phyloP scores from a whole-genome alignment of 176 grass and related monocot species.

The Hyparrhenia diplandra region DNA sequence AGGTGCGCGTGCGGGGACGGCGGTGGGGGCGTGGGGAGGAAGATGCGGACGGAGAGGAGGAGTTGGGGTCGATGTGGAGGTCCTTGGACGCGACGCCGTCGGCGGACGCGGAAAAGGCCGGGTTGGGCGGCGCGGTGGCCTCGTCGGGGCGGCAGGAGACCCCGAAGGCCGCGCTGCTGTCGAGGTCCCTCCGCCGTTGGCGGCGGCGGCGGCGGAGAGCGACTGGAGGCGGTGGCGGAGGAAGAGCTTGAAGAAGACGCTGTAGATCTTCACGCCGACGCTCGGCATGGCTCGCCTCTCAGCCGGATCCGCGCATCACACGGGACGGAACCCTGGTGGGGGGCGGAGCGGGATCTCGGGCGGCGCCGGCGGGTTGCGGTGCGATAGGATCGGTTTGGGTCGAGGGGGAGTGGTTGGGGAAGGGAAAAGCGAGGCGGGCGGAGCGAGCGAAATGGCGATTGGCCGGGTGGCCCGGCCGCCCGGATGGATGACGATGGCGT shows the following conservation, averaged over 20 bases:
- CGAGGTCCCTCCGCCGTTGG: not conserved
- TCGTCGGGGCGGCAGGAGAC: constrained; percentile 66
- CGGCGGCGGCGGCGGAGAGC: constrained; percentile 22
- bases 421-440: not conserved
- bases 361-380: not conserved
- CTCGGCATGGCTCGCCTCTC: constrained; percentile 65
- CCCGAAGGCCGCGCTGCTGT: constrained; percentile 25
- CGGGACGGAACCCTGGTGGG: not conserved
- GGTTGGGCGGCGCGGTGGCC: constrained; percentile 63
- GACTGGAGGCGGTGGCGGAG: constrained; percentile 81
- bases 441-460: constrained; percentile 9
- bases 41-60: constrained; percentile 68
- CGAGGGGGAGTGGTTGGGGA: constrained; percentile 34
- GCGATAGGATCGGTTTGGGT: not conserved
- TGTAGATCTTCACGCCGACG: constrained; percentile 91
- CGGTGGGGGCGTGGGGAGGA: constrained; percentile 61
- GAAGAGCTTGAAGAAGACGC: constrained; percentile 95
- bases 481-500: not conserved
- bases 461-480: constrained; percentile 20
- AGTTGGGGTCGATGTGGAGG: constrained; percentile 75
- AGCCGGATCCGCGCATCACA: constrained; percentile 46
- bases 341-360: not conserved
- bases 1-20: constrained; percentile 1
- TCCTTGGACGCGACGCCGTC: constrained; percentile 82
- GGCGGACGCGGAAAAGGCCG: constrained; percentile 48